Conservation (phyloP, 73 alveolate species). For the Symbiodinium natans region DNA sequence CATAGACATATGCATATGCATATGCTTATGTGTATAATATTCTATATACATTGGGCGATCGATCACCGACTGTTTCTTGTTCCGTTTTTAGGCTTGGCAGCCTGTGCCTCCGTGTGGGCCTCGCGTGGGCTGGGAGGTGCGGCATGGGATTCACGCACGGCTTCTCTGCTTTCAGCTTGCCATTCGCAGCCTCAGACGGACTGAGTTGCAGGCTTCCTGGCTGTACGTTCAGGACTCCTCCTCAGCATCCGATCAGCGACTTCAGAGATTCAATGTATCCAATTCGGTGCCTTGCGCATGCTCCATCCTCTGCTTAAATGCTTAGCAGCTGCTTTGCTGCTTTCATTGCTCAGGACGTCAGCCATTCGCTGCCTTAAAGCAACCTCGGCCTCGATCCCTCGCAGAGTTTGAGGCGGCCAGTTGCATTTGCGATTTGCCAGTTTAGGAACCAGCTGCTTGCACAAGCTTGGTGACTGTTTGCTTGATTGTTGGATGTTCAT, state of each 20-base stretch:
- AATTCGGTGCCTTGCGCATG: too few species aligned
- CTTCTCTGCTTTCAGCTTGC: background rate
- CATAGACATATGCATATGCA: too few species aligned
- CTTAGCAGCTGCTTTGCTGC: too few species aligned
- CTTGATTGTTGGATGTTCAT: background rate
- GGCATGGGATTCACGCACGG: background rate
- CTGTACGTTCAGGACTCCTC: background rate
- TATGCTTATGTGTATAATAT: too few species aligned
- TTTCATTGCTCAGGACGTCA: slow-evolving; percentile 44
- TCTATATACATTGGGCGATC: too few species aligned
- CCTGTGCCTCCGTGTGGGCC: slow-evolving; percentile 10
- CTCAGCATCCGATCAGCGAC: too few species aligned
- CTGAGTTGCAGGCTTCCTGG: background rate
- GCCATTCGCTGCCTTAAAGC: slow-evolving; percentile 43
- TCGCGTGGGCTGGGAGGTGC: slow-evolving; percentile 3
- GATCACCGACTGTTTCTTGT: too few species aligned
- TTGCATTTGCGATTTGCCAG: background rate
- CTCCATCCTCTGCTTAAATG: too few species aligned
- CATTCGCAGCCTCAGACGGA: too few species aligned
- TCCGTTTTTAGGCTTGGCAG: background rate
- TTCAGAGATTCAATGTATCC: too few species aligned
- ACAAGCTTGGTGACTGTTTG: background rate
- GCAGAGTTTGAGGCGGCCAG: slow-evolving; percentile 28
- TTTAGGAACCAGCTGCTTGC: background rate
- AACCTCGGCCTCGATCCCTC: slow-evolving; percentile 31